Base-by-base conservation (phyloP, 2,329 filamentous ascomycete genomes). In the Albophoma yamanashiensis region DNA sequence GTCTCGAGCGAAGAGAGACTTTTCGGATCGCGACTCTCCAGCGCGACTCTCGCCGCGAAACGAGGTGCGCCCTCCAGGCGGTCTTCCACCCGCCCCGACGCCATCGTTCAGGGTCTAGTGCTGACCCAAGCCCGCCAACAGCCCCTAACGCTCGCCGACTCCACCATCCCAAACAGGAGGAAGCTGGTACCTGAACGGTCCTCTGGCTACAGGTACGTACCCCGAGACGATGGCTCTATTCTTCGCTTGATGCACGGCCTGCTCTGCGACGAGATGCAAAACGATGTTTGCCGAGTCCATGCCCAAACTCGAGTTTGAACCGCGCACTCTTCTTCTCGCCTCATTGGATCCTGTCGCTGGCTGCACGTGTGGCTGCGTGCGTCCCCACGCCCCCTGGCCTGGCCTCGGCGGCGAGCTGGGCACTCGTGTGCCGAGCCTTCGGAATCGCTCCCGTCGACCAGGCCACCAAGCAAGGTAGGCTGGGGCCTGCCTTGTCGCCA, bases 361-460 rank as follows among this genome's bases (percentile, higher is more conserved):
- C 36, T 52, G 45, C 57, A 22, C 22, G 15, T 31, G 57, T 36
- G 22, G 15, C 27, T 53, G 45, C 57, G 36, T 47, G 45, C 50
- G 20, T 14, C 31, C 12, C 25, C 57, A 27, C 45, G 4, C 34
- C 57, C 57, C 57, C 36, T 34, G 45, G 34, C n/a, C n/a, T 27
- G 27, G 25, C 40, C 25, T 38, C 52, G 52, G 31, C 27, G 39
- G 36, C 52, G 50, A 55, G 7, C 50, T 55, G 53, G 27, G 58
- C 43, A 52, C 50, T 9, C 14, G 36, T 14, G 36, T 56, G 55
- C 55, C 58, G 58, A 55, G 40, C 22, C 17, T 42, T 59, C 58
- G 58, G 58, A 55, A 59, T 39, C 40, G 52, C 15, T 40, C 58
- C 50, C 58, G 58, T 45, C 36, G 45, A 52, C 57, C 40, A 43